These are phyloP conservation scores for Cordyceps farinosa DNA, from an alignment of 2,329 filamentous ascomycete genomes.

Conservation along the genomic window DNA sequence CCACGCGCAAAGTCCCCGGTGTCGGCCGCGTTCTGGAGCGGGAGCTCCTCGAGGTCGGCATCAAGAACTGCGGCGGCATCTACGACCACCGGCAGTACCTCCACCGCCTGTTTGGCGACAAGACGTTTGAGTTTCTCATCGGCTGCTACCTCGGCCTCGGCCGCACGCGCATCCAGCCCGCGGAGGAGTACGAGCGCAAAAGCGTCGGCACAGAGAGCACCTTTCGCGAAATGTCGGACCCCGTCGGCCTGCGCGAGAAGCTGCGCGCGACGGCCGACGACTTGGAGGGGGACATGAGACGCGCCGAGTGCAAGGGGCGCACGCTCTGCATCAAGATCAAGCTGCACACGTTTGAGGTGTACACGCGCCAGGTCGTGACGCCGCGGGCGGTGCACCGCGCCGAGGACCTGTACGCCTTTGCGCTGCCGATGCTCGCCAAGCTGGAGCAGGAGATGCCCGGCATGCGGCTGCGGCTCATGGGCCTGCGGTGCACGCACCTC, in stretches of 20 bases:
- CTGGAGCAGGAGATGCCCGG: slow-evolving; percentile 78
- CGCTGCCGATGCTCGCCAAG: slow-evolving; percentile 78
- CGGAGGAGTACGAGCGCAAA: slow-evolving; percentile 86
- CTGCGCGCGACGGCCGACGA: slow-evolving; percentile 79
- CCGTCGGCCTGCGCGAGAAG: slow-evolving; percentile 67
- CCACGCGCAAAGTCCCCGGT: slow-evolving; percentile 89
- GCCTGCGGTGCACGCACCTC: slow-evolving; percentile 81
- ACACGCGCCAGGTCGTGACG: slow-evolving; percentile 74
- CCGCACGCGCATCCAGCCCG: slow-evolving; percentile 77
- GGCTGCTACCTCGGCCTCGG: slow-evolving; percentile 83
- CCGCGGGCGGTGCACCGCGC: slow-evolving; percentile 69
- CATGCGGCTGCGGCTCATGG: slow-evolving; percentile 81
- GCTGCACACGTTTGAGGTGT: slow-evolving; percentile 87
- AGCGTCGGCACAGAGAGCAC: slow-evolving; percentile 93
- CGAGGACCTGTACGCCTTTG: slow-evolving; percentile 78
- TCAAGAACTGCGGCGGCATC: slow-evolving; percentile 86
- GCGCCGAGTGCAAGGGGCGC: slow-evolving; percentile 81
- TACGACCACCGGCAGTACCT: slow-evolving; percentile 72
- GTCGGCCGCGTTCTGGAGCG: slow-evolving; percentile 92
- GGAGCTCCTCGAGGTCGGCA: slow-evolving; percentile 80
- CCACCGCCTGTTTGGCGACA: slow-evolving; percentile 80
- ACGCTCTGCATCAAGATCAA: slow-evolving; percentile 92
- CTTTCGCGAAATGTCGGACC: slow-evolving; percentile 74
- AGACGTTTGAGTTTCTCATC: slow-evolving; percentile 82
- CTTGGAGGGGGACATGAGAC: slow-evolving; percentile 77